Conservation (phyloP, 768 basidiomycete genomes). For the Melanogaster broomeanus region DNA sequence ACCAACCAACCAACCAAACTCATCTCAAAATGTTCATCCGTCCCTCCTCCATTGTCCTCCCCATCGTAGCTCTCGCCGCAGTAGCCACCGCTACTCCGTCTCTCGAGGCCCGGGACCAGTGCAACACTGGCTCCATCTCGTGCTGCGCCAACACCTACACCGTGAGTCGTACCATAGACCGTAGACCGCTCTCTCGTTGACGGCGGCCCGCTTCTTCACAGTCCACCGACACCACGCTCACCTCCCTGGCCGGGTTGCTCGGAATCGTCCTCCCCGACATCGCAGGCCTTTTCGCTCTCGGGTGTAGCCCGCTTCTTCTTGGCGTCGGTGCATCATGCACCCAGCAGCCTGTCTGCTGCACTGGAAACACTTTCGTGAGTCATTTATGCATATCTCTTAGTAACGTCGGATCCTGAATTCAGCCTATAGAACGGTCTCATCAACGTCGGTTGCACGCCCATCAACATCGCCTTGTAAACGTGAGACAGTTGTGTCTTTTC, state of each 20-base stretch:
- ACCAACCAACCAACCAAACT: no score
- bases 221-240: not conserved
- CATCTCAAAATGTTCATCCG: no score
- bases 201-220: not conserved
- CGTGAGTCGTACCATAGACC: not conserved
- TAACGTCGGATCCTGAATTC: no score
- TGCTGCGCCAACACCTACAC: conserved; percentile 8
- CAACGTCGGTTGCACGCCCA: conserved; percentile 12
- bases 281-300: conserved; percentile 1
- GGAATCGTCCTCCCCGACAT: not conserved
- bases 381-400: no score
- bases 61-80: no score
- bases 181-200: not conserved
- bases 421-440: conserved; percentile 9
- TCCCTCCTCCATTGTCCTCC: no score
- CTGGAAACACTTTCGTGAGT: conserved; percentile 15
- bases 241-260: not conserved
- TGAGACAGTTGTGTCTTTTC: not conserved
- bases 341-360: conserved; percentile 20
- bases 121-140: conserved; percentile 11
- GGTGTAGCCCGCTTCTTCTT: conserved; percentile 18
- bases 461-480: conserved; percentile 2
- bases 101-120: not conserved
- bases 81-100: no score
- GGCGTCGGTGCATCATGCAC: conserved; percentile 1